These are phyloP conservation scores for Venturia aucupariae DNA, from an alignment of 2,329 filamentous ascomycete genomes.

Conservation along the genomic window DNA sequence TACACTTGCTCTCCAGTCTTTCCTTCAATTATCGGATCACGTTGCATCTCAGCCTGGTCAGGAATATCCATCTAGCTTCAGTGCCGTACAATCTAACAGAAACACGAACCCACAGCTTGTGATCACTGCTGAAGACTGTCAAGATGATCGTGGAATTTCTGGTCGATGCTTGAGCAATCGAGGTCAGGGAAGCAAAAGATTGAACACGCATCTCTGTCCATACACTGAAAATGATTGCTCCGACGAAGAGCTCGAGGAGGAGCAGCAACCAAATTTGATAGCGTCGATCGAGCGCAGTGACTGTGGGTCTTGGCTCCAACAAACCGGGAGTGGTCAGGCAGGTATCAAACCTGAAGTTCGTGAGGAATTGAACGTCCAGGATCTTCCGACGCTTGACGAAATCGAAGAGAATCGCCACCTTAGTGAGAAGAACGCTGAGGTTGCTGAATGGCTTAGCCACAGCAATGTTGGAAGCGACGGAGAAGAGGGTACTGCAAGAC, in stretches of 20 bases:
- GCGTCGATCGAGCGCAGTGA: neutral
- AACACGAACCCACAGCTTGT: constrained; percentile 17
- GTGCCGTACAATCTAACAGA: constrained; percentile 26
- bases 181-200: constrained; percentile 17
- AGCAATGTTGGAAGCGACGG: constrained; percentile 39
- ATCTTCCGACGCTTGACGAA: constrained; percentile 42
- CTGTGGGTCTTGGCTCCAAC: neutral
- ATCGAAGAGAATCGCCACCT: constrained; percentile 37
- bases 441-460: constrained; percentile 43
- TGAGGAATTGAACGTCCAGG: constrained; percentile 30
- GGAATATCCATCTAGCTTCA: constrained; percentile 13
- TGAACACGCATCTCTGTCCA: constrained; percentile 30
- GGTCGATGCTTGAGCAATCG: constrained; percentile 1
- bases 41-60: neutral
- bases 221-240: constrained; percentile 27
- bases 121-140: constrained; percentile 10
- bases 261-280: neutral
- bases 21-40: neutral
- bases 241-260: constrained; percentile 20
- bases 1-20: neutral
- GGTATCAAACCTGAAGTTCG: constrained; percentile 41
- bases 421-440: constrained; percentile 44
- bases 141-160: neutral
- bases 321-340: constrained; percentile 14
- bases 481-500: constrained; percentile 28